Percentiles rank a stretch among this genome's conserved stretches.
Evolutionary conservation across 2,329 filamentous ascomycete species (phyloP).

Genomic region (Aureobasidium vineae): DNA sequence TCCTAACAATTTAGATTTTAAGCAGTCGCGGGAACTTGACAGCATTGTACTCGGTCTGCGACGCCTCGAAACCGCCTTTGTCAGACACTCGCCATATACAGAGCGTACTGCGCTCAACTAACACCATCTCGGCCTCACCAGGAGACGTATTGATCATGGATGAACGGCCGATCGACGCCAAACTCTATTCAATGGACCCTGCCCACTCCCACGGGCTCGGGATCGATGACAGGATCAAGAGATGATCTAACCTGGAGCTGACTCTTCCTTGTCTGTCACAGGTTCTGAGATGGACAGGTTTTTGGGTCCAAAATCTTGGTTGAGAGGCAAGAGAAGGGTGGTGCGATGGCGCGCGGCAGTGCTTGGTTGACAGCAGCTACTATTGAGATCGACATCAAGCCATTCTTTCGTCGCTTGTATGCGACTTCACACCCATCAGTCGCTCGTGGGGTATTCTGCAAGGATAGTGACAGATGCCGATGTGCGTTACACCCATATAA

Average conservation of each 20-base stretch:
- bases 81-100: background rate
- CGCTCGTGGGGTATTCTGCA: background rate
- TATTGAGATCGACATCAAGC: slow-evolving; percentile 13
- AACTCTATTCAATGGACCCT: slow-evolving; percentile 6
- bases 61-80: background rate
- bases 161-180: background rate
- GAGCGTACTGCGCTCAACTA: background rate
- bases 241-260: background rate
- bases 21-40: background rate
- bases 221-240: background rate
- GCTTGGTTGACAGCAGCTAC: slow-evolving; percentile 15
- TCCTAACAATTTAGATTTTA: background rate
- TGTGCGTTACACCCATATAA: background rate
- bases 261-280: background rate
- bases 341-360: background rate
- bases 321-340: background rate
- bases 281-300: background rate
- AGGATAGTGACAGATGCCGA: background rate
- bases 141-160: background rate
- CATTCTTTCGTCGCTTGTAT: background rate
- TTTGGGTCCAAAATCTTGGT: slow-evolving; percentile 2
- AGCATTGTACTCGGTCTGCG: slow-evolving; percentile 13
- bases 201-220: slow-evolving; percentile 11
- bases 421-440: background rate
- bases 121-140: background rate